phyloP scores from a whole-genome alignment of 2,329 filamentous ascomycete genomes.

The Didymosphaeria variabile region DNA sequence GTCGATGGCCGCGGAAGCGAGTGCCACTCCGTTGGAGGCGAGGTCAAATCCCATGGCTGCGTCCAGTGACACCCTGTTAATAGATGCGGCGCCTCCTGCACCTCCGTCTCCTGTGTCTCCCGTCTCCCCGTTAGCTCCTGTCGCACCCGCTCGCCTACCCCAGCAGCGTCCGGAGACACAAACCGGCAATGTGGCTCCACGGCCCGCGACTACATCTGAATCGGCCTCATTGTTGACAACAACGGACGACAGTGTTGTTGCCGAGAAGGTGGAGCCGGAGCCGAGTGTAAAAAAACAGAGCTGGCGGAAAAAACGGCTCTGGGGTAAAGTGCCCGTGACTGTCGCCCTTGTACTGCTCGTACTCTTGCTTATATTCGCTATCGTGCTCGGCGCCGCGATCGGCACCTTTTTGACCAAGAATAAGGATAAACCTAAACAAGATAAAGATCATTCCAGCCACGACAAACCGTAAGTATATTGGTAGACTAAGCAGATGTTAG shows the following conservation, averaged over 20 bases:
- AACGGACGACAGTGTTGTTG: constrained; percentile 29
- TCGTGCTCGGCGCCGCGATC: constrained; percentile 62
- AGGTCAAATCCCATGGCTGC: constrained; percentile 28
- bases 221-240: constrained; percentile 37
- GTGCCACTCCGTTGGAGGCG: constrained; percentile 40
- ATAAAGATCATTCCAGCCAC: constrained; percentile 25
- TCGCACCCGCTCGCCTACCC: constrained; percentile 40
- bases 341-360: constrained; percentile 57
- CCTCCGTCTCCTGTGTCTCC: constrained; percentile 35
- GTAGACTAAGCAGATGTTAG: neutral
- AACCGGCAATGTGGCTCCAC: constrained; percentile 34
- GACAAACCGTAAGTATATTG: constrained; percentile 41
- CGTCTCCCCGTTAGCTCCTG: constrained; percentile 30
- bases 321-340: constrained; percentile 61
- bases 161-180: constrained; percentile 45
- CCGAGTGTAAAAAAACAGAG: constrained; percentile 34
- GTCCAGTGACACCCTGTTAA: constrained; percentile 35
- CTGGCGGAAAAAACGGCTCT: constrained; percentile 56
- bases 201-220: constrained; percentile 39
- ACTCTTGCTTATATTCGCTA: constrained; percentile 57
- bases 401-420: constrained; percentile 61
- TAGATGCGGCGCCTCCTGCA: constrained; percentile 17
- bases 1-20: constrained; percentile 49
- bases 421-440: constrained; percentile 29
- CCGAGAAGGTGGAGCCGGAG: constrained; percentile 41